phyloP scores from a whole-genome alignment of 306 rosid species.

The Dalbergia cultrata region DNA sequence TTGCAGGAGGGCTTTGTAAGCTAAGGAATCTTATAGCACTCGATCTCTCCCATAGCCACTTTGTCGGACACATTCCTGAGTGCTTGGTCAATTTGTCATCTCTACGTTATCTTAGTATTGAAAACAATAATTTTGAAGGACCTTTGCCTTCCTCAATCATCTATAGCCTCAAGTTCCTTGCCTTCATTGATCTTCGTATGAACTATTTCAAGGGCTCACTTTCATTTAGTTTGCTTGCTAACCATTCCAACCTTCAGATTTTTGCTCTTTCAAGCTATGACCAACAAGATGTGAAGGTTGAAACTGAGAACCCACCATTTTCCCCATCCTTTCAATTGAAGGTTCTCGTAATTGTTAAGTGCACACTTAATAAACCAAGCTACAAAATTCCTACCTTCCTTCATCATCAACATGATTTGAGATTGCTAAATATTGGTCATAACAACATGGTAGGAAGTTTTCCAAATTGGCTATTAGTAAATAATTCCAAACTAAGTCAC shows the following conservation, averaged over 20 bases:
- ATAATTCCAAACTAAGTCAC: constrained; percentile 19
- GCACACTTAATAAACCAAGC: neutral
- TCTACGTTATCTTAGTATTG: neutral
- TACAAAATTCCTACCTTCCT: constrained; percentile 31
- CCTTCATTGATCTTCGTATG: neutral
- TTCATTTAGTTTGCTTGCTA: constrained; percentile 31
- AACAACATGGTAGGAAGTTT: constrained; percentile 11
- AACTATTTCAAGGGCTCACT: constrained; percentile 31
- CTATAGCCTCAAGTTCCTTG: neutral
- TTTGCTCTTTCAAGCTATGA: neutral
- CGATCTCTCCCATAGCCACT: neutral
- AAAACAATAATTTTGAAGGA: neutral
- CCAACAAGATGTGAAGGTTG: neutral
- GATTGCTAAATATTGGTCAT: neutral
- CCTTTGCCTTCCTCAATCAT: neutral
- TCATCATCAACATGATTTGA: constrained; percentile 26
- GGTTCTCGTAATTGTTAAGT: neutral
- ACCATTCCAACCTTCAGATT: constrained; percentile 31
- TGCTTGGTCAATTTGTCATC: constrained; percentile 24
- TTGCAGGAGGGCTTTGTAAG: constrained; percentile 35
- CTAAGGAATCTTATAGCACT: constrained; percentile 24
- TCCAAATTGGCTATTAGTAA: constrained; percentile 40
- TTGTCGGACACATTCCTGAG: neutral
- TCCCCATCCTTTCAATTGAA: constrained; percentile 1
- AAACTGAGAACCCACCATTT: constrained; percentile 40